phyloP scores from a whole-genome alignment of 495 filamentous ascomycete species.

The Elasticomyces elasticus region DNA sequence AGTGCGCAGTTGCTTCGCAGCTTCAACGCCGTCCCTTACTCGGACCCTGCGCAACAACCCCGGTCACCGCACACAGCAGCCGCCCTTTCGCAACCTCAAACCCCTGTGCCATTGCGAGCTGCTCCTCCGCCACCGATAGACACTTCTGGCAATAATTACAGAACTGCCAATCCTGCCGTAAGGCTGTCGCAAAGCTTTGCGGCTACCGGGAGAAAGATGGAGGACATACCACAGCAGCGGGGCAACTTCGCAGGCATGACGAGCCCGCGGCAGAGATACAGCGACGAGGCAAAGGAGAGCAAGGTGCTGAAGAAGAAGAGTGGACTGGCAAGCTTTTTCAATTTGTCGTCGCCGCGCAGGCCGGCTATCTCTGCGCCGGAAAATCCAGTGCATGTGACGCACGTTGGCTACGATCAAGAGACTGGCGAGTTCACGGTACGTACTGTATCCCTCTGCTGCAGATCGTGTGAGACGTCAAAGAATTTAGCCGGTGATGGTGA shows the following conservation, averaged over 20 bases:
- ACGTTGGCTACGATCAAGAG: slow-evolving; percentile 93
- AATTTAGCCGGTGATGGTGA: background rate
- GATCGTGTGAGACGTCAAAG: background rate
- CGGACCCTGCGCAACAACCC: slow-evolving; percentile 11
- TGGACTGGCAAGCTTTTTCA: slow-evolving; percentile 91
- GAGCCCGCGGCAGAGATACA: slow-evolving; percentile 62
- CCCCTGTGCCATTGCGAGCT: background rate
- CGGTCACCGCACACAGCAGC: background rate
- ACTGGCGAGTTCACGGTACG: slow-evolving; percentile 94
- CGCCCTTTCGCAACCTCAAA: background rate
- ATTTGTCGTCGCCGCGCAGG: slow-evolving; percentile 77
- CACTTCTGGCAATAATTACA: background rate
- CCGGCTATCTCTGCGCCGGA: slow-evolving; percentile 91
- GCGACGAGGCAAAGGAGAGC: slow-evolving; percentile 64
- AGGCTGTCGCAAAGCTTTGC: slow-evolving; percentile 16
- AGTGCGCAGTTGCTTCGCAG: slow-evolving; percentile 18
- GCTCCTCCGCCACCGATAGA: background rate
- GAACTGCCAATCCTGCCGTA: slow-evolving; percentile 14
- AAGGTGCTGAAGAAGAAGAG: slow-evolving; percentile 70
- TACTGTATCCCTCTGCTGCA: slow-evolving; percentile 15
- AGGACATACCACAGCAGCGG: slow-evolving; percentile 39
- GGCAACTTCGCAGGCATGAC: slow-evolving; percentile 35
- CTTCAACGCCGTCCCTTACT: slow-evolving; percentile 21
- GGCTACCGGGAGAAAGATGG: slow-evolving; percentile 40
- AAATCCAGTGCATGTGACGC: slow-evolving; percentile 95